Evolutionary conservation across 2,329 filamentous ascomycete species (phyloP).

Genomic region (Arthrocladium fulminans): DNA sequence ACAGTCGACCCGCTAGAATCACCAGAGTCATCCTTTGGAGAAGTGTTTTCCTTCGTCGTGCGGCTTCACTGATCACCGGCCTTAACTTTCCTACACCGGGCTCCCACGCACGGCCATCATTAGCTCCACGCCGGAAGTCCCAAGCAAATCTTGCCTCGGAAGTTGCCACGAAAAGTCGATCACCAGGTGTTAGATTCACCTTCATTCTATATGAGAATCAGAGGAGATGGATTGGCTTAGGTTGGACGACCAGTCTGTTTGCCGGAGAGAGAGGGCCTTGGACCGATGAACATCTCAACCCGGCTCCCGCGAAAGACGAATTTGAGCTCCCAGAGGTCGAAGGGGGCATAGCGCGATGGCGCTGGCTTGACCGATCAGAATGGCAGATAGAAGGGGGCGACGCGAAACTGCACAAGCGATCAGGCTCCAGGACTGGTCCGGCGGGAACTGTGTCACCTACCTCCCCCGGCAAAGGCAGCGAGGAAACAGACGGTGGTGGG

Average conservation of each 20-base stretch:
- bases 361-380: slow-evolving; percentile 75
- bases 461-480: slow-evolving; percentile 38
- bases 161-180: slow-evolving; percentile 37
- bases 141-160: slow-evolving; percentile 40
- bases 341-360: slow-evolving; percentile 55
- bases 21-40: slow-evolving; percentile 85
- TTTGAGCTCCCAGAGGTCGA: slow-evolving; percentile 62
- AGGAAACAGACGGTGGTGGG: slow-evolving; percentile 54
- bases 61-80: slow-evolving; percentile 68
- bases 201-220: slow-evolving; percentile 97
- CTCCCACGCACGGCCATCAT: slow-evolving; percentile 15
- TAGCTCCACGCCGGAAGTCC: slow-evolving; percentile 22
- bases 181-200: slow-evolving; percentile 75
- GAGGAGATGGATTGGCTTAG: slow-evolving; percentile 84
- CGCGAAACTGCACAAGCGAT: slow-evolving; percentile 20
- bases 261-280: slow-evolving; percentile 82
- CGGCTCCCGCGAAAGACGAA: slow-evolving; percentile 63
- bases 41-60: slow-evolving; percentile 61
- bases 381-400: slow-evolving; percentile 74
- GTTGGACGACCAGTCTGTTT: slow-evolving; percentile 87
- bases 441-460: slow-evolving; percentile 23
- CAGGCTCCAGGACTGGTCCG: slow-evolving; percentile 27
- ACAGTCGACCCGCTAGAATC: slow-evolving; percentile 76
- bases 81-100: slow-evolving; percentile 53
- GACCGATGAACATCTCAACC: slow-evolving; percentile 92